A percentile compares a stretch with the other conserved stretches of the same genome.
These are phyloP conservation scores for Colletotrichum cereale DNA, from an alignment of 2,329 filamentous ascomycete genomes.

Conservation along the genomic window DNA sequence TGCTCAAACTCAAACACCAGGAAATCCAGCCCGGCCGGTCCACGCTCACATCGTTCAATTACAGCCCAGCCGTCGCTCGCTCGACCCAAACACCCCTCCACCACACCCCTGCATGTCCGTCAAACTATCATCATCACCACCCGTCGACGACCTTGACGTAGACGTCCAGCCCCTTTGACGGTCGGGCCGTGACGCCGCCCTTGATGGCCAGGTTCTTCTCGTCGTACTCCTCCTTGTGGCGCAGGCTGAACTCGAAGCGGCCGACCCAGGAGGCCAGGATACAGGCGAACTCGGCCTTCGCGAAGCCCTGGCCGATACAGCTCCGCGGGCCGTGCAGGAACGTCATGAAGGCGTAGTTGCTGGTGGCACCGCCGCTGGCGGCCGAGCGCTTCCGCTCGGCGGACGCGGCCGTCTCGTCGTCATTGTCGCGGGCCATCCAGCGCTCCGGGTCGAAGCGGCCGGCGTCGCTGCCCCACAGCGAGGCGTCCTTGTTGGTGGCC, in stretches of 20 bases:
- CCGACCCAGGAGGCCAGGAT: conserved; percentile 83
- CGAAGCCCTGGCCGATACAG: conserved; percentile 87
- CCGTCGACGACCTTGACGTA: conserved; percentile 62
- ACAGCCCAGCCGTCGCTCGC: not conserved
- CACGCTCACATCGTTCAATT: conserved; percentile 3
- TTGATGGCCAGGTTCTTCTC: conserved; percentile 76
- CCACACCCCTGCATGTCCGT: not conserved
- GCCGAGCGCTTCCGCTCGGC: conserved; percentile 53
- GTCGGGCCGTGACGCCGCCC: conserved; percentile 78
- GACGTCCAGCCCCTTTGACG: conserved; percentile 78
- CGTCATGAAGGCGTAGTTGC: conserved; percentile 83
- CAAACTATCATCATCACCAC: conserved; percentile 9
- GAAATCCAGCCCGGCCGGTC: not conserved
- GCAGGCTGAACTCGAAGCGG: conserved; percentile 74
- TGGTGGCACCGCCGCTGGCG: conserved; percentile 78
- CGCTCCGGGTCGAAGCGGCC: conserved; percentile 82
- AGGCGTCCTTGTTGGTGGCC: conserved; percentile 77
- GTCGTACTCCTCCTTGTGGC: conserved; percentile 71
- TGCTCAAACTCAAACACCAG: not conserved
- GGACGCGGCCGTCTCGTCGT: conserved; percentile 18
- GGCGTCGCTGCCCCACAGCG: conserved; percentile 83
- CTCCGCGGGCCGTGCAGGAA: conserved; percentile 89
- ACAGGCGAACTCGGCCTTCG: conserved; percentile 86
- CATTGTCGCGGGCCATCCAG: conserved; percentile 70
- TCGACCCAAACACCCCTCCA: not conserved